phyloP scores from a whole-genome alignment of 2,329 filamentous ascomycete species.

The Pleomassaria siparia region DNA sequence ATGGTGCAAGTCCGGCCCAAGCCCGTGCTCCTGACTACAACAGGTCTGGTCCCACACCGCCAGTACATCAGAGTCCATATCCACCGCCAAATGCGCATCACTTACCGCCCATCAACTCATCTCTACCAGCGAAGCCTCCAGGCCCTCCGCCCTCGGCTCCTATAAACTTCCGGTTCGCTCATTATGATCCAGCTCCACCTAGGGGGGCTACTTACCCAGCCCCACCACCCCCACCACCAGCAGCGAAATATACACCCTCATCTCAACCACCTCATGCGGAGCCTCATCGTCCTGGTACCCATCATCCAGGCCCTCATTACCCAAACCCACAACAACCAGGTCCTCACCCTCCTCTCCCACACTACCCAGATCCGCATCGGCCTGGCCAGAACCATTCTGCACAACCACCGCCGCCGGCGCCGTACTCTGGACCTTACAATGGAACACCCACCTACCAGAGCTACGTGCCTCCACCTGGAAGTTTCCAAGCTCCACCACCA shows the following conservation, averaged over 20 bases:
- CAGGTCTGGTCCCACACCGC: conserved; percentile 18
- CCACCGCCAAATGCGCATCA: conserved; percentile 21
- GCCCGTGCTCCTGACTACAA: conserved; percentile 25
- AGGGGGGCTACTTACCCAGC: too few relatives aligned
- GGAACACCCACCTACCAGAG: conserved; percentile 26
- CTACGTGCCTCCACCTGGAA: conserved; percentile 36
- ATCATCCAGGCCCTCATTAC: background rate
- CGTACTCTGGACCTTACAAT: conserved; percentile 48
- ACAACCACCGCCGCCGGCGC: conserved; percentile 38
- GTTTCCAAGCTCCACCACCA: conserved; percentile 36
- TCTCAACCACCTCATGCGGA: conserved; percentile 14
- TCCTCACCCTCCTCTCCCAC: background rate
- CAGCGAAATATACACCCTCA: conserved; percentile 20
- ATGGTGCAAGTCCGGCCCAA: conserved; percentile 27
- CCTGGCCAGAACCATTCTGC: conserved; percentile 12
- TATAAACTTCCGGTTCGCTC: conserved; percentile 39
- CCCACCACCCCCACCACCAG: conserved; percentile 24
- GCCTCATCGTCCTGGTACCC: background rate
- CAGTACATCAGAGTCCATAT: conserved; percentile 37
- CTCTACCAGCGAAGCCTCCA: conserved; percentile 34
- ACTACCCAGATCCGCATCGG: conserved; percentile 1
- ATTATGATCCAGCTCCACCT: conserved; percentile 37
- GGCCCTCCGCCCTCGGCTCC: conserved; percentile 15
- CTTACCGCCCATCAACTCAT: conserved; percentile 12
- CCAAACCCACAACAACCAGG: background rate